Base-by-base conservation (phyloP, 768 basidiomycete species). In the Phallus indusiatus region DNA sequence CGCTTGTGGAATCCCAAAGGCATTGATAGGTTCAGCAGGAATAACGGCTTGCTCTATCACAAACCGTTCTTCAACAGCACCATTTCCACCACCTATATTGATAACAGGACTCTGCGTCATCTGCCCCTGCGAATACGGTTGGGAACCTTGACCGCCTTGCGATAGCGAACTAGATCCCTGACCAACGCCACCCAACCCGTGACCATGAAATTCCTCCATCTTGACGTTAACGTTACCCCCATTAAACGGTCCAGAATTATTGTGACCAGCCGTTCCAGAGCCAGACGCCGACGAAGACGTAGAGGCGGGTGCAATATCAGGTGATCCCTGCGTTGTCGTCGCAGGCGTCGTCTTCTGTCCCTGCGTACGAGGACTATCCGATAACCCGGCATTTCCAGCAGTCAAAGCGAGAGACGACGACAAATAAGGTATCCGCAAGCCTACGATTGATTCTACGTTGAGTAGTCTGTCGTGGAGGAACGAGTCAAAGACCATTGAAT, bases 1-100 rank as follows among this genome's bases (percentile, higher is more conserved):
- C 2, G 88, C 88, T 67, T 91, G 88, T 6, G 90, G 88, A 55
- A 92, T 89, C 5, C 90, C 90, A 71, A 91, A 92, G 20, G 86
- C 87, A 66, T 91, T 91, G 54, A 92, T 87, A 9, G 90, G 90
- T 65, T 90, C 89, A 5, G 82, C 81, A 12, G 90, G 90, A 64
- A 90, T 80, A n/a, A 75, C 75, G 34, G 81, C 86, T 36, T 74
- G 74, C 17, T 83, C 81, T 51, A 88, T 81, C 53, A 78, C 64
- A 47, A 82, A 71, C 58, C 82, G 34, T 6, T 22, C 47, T 10
- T 62, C 62, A 10, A 36, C 62, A 21, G 1, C 53, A 42, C 34
- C 47, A 51, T 34, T 17, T 51, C 61, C 6, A 52, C 37, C 42
- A 17, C 17, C 12, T 1, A 50, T 22, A 9, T 48, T 14, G 12